Base-by-base conservation (phyloP, 371 early-diverging fungal species). In the Ordospora pajunii region DNA sequence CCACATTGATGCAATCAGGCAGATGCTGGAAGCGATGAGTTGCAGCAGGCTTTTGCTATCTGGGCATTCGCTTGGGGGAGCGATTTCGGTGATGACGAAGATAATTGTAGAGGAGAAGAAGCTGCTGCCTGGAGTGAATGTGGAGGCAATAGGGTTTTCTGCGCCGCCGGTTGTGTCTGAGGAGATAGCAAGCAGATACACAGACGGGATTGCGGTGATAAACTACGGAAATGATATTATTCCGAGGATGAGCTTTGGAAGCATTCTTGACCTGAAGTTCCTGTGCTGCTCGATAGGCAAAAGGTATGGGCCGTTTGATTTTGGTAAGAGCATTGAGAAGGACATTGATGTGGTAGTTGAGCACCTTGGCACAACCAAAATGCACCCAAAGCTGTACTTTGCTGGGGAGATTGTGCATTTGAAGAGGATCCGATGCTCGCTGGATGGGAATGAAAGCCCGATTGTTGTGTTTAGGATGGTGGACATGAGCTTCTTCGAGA, bases 1-100 rank as follows among this genome's bases (percentile, higher is more conserved):
- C 7, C 49, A 81, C 25, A 49, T 64, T 50, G 40, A 53, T 11
- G 63, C 43, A 1, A 37, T 84, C 19, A 19, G 19, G 17, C 11
- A 71, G 6, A 43, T 66, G 2, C 52, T 78, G 49, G 27, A 73
- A 43, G 67, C 11, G 32, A 11, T 76, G 32, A 44, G 66, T 4
- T 5, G 67, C 19, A 73, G 62, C 8, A 76, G 73, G 43, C 67
- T 84, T 42, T 12, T 58, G 5, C 32, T 83, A 40, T 75, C 80
- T 17, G 85, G 85, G 0, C 82, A 84, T 70, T 84, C 85, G 11
- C 58, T 84, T 25, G 85, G 85, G 14, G 85, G 75, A 14, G 82
- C 80, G 12, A 66, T 82, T 19, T 50, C 78, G 32, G 70, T 70
- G 19, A 52, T 84, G 48, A 72, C 81, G 17, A 64, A 75, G 40